Evolutionary conservation across 2,329 filamentous ascomycete species (phyloP), one percentile per base, ranked within the genome.

Genomic region (Mycosphaerella arachidis): DNA sequence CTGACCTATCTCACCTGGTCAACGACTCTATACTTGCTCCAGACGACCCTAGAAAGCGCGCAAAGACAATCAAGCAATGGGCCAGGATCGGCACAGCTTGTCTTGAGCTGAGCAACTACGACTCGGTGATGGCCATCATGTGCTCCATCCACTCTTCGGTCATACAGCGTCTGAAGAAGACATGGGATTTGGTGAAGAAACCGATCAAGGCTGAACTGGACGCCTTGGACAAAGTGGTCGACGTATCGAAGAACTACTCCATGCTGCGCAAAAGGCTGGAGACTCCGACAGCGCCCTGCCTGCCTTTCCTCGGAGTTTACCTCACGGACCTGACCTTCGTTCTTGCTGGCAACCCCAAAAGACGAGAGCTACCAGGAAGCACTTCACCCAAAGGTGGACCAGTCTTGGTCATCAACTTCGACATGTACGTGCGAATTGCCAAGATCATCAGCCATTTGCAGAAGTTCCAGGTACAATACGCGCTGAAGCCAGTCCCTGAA

Each of bases 361-460:
- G 88, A 2, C 91, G 93, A 69, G 88, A 88, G 68, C 84, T 96
- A 20, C 84, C 85, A 71, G 82, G 72, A 59, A 77, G 64, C n/a
- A 75, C 77, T 37, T 78, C 80, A 6, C 79, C 81, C 13, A 84
- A 89, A n/a, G 82, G 86, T 31, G 77, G 79, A 30, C 84, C 86
- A 29, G 82, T 91, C 69, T 86, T 86, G 0, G 90, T 97, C 33
- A 91, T 99, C 81, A 99, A 99, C 77, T 97, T 97, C 70, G 93
- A 97, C 80, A 97, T 97, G 78, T 92, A 97, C 73, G 89, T 87
- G 69, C 91, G 92, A 67, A 97, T 92, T 2, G 92, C 93, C 50
- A 94, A 92, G 76, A 95, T 97, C 71, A 96, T 99, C 69, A 90
- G 91, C 64, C 93, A 97, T 69, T 84, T 99, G 7, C 94, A 99